A percentile compares a stretch with the other conserved stretches of the same genome.
Conservation (phyloP, 2,329 filamentous ascomycete species). For the Ophidiomyces ophidiicola region DNA sequence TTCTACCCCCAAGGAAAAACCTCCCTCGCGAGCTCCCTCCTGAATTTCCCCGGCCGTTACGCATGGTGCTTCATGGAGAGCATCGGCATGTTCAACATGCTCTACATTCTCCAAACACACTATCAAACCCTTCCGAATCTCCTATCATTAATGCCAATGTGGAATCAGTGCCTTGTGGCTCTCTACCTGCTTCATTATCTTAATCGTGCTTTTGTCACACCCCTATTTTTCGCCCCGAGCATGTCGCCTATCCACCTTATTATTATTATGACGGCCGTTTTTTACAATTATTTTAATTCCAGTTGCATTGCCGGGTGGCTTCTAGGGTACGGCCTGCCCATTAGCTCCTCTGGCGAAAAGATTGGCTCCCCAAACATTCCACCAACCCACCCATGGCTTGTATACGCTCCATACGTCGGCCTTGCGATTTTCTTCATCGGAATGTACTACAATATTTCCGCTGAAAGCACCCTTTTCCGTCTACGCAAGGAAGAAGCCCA, state of each 20-base stretch:
- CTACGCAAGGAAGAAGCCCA: conserved; percentile 59
- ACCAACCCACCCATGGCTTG: conserved; percentile 35
- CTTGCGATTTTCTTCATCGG: conserved; percentile 64
- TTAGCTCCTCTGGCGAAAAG: conserved; percentile 16
- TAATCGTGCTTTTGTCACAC: conserved; percentile 76
- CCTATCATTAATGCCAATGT: conserved; percentile 22
- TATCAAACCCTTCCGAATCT: conserved; percentile 35
- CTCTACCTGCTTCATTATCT: conserved; percentile 68
- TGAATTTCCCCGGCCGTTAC: conserved; percentile 81
- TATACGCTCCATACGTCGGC: conserved; percentile 46
- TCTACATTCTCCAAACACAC: conserved; percentile 66
- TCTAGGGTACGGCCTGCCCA: conserved; percentile 56
- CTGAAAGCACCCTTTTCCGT: conserved; percentile 80
- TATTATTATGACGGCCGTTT: conserved; percentile 51
- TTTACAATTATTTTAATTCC: conserved; percentile 73
- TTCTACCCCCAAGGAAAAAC: conserved; percentile 94
- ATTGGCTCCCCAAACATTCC: conserved; percentile 30
- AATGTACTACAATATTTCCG: conserved; percentile 68
- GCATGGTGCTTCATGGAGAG: conserved; percentile 85
- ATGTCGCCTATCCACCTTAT: conserved; percentile 77
- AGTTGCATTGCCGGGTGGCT: conserved; percentile 69
- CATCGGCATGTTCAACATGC: conserved; percentile 60
- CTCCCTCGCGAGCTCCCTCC: conserved; percentile 49
- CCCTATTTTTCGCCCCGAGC: conserved; percentile 67
- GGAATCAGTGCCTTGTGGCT: conserved; percentile 27